A percentile compares a stretch with the other conserved stretches of the same genome.
These are phyloP conservation scores for Dothistroma septosporum DNA, from an alignment of 2,329 filamentous ascomycete genomes.

Conservation along the genomic window DNA sequence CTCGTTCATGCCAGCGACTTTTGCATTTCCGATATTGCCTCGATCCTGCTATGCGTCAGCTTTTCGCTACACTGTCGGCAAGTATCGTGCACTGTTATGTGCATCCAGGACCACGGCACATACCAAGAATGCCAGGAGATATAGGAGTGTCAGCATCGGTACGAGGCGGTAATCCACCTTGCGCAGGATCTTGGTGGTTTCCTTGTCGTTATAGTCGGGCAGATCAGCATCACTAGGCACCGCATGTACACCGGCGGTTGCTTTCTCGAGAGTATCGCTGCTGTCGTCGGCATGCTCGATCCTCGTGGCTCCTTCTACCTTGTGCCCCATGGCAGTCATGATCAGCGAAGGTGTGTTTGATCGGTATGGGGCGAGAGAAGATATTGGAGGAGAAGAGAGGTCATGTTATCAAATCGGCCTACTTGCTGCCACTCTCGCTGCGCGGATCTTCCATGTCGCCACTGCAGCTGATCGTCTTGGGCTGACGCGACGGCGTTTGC, in stretches of 20 bases:
- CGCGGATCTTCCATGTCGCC: background rate
- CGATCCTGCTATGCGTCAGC: slow-evolving; percentile 15
- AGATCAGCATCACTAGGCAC: background rate
- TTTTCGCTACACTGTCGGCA: background rate
- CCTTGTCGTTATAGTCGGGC: slow-evolving; percentile 8
- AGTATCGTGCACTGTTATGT: background rate
- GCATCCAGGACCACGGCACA: slow-evolving; percentile 8
- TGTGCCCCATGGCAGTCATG: background rate
- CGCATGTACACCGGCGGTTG: background rate
- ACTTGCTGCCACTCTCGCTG: background rate
- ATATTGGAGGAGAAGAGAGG: background rate
- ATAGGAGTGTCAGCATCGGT: slow-evolving; percentile 57
- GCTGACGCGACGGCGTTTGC: background rate
- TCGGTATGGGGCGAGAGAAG: background rate
- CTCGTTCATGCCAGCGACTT: slow-evolving; percentile 36
- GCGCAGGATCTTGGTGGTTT: slow-evolving; percentile 46
- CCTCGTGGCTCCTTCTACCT: background rate
- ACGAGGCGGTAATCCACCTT: slow-evolving; percentile 55
- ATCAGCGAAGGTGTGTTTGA: background rate
- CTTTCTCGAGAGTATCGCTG: slow-evolving; percentile 2
- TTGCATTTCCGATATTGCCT: slow-evolving; percentile 33
- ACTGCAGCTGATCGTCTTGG: background rate
- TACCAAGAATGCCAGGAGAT: slow-evolving; percentile 54
- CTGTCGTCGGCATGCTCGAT: slow-evolving; percentile 3
- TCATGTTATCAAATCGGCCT: background rate